Evolutionary conservation across 1,284 basidiomycete species (phyloP), one percentile per base, ranked within the genome.

Genomic region (Volvariella volvacea): DNA sequence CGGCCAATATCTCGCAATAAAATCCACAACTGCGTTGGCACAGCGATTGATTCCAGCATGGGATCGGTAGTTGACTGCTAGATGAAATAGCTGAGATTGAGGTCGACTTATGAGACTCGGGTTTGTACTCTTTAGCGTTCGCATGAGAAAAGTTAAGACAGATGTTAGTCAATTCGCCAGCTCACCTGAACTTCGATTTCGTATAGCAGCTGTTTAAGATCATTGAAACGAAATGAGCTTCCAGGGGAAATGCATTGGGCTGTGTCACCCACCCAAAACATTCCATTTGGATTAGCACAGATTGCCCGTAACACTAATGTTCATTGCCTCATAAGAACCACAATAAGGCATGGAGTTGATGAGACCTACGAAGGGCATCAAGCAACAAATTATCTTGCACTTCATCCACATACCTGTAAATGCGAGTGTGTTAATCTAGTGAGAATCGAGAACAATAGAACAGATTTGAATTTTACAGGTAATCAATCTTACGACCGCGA

Each of bases 261-360:
- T 0, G 86, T 88, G 54, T 88, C 85, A 0, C 85, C 86, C 0
- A 84, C 85, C 80, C 81, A 88, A 54, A 87, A 86, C 17, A 84
- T 60, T 0, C 86, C 85, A 41, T 81, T 64, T 0, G 76, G 71
- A 52, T 88, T 86, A 9, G 59, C 60, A 52, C 82, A 86, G 2
- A 87, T 54, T 0, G 60, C 63, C 8, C 82, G 65, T 34, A 88
- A 57, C 1, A 88, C 84, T 86, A 46, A 20, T 15, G 30, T 16
- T 9, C 31, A 30, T 42, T 25, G 28, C 2, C 22, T 19, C 28
- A 21, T 38, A 17, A 17, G 32, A 17, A 4, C 25, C 6, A 28
- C 12, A 12, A n/a, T n/a, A n/a, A n/a, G n/a, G n/a, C n/a, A n/a
- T n/a, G n/a, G n/a, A n/a, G n/a, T 12, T 6, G 14, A 25, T 9